Base-by-base conservation (phyloP, 2,329 filamentous ascomycete genomes). In the Alternaria ventricosa region DNA sequence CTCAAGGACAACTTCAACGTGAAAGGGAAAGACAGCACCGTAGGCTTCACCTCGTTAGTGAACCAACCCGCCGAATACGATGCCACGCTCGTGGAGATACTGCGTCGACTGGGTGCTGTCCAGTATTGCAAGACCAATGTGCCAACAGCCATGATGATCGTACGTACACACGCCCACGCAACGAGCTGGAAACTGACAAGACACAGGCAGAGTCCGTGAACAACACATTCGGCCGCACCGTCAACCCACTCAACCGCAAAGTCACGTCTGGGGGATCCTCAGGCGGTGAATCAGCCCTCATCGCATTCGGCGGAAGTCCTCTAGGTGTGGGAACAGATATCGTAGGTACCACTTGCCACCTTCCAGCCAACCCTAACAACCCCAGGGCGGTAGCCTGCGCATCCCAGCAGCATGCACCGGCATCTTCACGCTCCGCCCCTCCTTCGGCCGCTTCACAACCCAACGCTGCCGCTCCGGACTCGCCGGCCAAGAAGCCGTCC, bases 1-100 rank as follows among this genome's bases (percentile, higher is more conserved):
- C 83, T 93, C 50, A 93, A 93, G 72, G 90, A 93, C 79, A 89
- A 90, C 72, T 90, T 92, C 82, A 86, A 91, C 61, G 80, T 91
- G 13, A 75, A 77, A 3, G 88, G 88, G 6, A 82, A 88, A 12
- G 88, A 90, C 65, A 82, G 87, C 22, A 89, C 88, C 0, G 84
- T 90, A 1, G 90, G 90, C 6, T 90, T 93, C 64, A 85, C 86
- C 0, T 85, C 86, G 1, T 84, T 90, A 60, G 87, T 89, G 4
- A 84, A 85, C 43, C 82, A 89, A 49, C 88, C 90, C 0, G 88
- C 86, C 13, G 75, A 78, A 30, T 77, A 83, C 64, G 86, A 90
- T 73, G 84, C 87, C 0, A 83, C 85, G 0, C 79, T 91, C 7
- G 86, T 91, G 0, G 82, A 86, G 9, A 80, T 90, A 1, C 77